phyloP scores from a whole-genome alignment of 2,329 filamentous ascomycete genomes.

The Cladosporium phlei region DNA sequence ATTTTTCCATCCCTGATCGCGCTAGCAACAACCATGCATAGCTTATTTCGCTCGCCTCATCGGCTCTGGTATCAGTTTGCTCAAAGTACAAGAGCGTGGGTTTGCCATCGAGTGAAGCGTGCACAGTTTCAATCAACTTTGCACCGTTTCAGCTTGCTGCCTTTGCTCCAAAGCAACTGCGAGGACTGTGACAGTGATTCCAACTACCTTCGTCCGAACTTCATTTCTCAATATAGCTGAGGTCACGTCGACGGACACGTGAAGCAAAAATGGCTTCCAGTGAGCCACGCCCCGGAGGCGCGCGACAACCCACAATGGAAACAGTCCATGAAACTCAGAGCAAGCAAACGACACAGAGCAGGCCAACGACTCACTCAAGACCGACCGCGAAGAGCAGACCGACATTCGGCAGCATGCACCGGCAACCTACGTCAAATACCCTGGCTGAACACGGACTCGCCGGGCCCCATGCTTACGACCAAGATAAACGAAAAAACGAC shows the following conservation, averaged over 20 bases:
- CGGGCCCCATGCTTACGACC: background rate
- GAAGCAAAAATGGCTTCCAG: background rate
- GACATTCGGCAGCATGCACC: background rate
- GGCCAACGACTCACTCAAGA: background rate
- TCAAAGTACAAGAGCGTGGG: background rate
- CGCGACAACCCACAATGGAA: conserved; percentile 4
- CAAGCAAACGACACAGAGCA: background rate
- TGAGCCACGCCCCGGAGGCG: background rate
- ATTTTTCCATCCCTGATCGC: background rate
- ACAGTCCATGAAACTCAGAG: background rate
- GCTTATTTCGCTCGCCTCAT: conserved; percentile 3
- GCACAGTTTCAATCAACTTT: background rate
- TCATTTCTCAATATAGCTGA: background rate
- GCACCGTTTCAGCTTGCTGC: no score
- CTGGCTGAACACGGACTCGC: conserved; percentile 1
- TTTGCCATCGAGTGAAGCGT: background rate
- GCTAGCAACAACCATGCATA: conserved; percentile 2
- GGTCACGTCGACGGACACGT: background rate
- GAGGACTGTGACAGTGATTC: background rate
- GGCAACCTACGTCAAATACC: background rate
- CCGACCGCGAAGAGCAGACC: background rate
- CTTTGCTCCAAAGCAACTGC: background rate
- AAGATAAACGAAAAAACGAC: conserved; percentile 15
- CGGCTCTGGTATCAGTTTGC: background rate
- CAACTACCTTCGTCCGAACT: background rate